These are phyloP conservation scores for Fusarium avenaceum DNA, from an alignment of 2,329 filamentous ascomycete genomes.

Conservation along the genomic window DNA sequence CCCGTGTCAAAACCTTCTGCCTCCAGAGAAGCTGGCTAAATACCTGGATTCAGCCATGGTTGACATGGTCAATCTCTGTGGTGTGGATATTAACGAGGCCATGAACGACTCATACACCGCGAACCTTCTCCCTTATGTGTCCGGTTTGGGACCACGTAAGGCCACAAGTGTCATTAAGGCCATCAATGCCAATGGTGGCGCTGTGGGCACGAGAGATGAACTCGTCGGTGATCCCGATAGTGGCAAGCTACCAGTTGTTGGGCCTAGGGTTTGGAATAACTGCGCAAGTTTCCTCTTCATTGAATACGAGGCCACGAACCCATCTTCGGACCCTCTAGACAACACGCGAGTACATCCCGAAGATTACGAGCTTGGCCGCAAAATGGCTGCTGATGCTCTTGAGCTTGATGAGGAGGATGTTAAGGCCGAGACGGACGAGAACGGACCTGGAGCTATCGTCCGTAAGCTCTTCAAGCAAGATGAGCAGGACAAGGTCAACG, in stretches of 20 bases:
- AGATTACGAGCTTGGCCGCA: constrained; percentile 97
- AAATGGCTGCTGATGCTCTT: constrained; percentile 97
- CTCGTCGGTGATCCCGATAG: constrained; percentile 89
- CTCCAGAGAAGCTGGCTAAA: constrained; percentile 87
- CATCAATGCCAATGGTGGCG: constrained; percentile 90
- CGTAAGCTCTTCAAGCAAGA: constrained; percentile 96
- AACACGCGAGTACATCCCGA: constrained; percentile 98
- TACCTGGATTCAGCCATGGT: constrained; percentile 97
- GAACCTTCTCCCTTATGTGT: constrained; percentile 90
- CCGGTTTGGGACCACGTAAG: constrained; percentile 92
- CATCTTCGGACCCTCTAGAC: constrained; percentile 90
- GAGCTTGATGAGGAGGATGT: constrained; percentile 98
- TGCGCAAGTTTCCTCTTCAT: constrained; percentile 96
- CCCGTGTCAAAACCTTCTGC: constrained; percentile 87
- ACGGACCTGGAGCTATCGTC: constrained; percentile 89
- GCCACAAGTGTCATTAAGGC: constrained; percentile 80
- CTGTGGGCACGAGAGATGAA: constrained; percentile 86
- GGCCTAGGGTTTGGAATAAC: constrained; percentile 93
- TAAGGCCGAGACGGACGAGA: constrained; percentile 91
- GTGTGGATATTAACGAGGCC: constrained; percentile 95
- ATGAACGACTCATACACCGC: constrained; percentile 84
- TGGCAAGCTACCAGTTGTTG: constrained; percentile 82
- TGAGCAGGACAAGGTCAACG: constrained; percentile 93
- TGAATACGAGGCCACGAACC: constrained; percentile 85
- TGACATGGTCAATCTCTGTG: constrained; percentile 97